These are phyloP conservation scores for Gryganskiella cystojenkinii DNA, from an alignment of 192 early-diverging fungal genomes.

Conservation along the genomic window DNA sequence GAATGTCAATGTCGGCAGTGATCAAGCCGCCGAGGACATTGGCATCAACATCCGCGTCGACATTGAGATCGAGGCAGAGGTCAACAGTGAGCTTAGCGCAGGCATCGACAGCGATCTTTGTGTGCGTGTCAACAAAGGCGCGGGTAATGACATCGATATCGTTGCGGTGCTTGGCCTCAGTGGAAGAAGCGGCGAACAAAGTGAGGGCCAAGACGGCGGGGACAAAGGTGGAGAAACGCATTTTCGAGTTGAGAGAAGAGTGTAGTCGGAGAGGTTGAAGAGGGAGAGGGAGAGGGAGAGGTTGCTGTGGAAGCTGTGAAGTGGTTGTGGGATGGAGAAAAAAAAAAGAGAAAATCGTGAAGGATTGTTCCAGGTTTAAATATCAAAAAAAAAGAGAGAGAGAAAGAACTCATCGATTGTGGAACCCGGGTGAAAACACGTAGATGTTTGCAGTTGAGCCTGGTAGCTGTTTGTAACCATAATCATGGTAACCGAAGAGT, in stretches of 20 bases:
- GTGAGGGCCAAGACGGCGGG: slow-evolving; percentile 49
- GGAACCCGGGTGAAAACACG: not conserved
- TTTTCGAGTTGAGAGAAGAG: slow-evolving; percentile 7
- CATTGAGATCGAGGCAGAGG: no score
- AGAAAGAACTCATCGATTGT: no score
- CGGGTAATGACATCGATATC: no score
- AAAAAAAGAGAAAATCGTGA: slow-evolving; percentile 8
- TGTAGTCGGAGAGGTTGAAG: slow-evolving; percentile 20
- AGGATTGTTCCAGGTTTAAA: not conserved
- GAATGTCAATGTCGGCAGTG: not conserved
- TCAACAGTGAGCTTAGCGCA: no score
- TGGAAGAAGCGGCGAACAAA: slow-evolving; percentile 32
- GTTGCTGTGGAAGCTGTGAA: slow-evolving; percentile 51
- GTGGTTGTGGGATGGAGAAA: slow-evolving; percentile 29
- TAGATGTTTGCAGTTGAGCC: not conserved
- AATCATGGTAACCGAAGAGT: no score
- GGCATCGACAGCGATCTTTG: no score
- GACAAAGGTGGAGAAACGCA: slow-evolving; percentile 37
- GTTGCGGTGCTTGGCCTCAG: slow-evolving; percentile 18
- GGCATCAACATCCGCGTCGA: no score
- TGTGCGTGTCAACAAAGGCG: no score
- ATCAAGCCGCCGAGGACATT: not conserved
- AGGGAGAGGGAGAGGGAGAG: slow-evolving; percentile 2
- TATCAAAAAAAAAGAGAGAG: not conserved
- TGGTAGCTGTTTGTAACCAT: no score